Evolutionary conservation across 2,329 filamentous ascomycete species (phyloP), one percentile per base, ranked within the genome.

Genomic region (Cryphonectria japonica): DNA sequence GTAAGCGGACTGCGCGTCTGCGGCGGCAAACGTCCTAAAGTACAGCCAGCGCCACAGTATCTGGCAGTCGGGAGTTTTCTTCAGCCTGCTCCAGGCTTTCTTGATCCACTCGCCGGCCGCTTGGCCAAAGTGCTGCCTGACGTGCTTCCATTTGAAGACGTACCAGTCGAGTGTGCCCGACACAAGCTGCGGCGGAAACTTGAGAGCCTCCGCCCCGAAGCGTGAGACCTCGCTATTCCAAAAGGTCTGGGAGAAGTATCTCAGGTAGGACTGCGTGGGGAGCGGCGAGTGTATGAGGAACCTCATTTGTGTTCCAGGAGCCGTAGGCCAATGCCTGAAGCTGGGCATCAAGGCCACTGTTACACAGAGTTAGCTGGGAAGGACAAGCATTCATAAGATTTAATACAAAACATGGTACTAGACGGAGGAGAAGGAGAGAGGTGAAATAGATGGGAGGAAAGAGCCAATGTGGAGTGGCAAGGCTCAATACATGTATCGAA

Each of bases 21-120:
- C 59, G 11, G 70, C 57, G 16, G n/a, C 50, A 2, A 34, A 14
- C 8, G 57, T 59, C 57, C 60, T 19, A 41, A 63, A 34, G n/a
- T 29, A 39, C 22, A 71, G 70, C 70, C 70, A 71, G 14, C 26
- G 8, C 70, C 70, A 71, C 22, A 71, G 57, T 22, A 66, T 34
- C 26, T 16, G 43, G 34, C 69, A n/a, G 7, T 71, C 67, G 32
- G 2, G 32, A 46, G 9, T 62, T 57, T n/a, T 32, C 2, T 16
- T 14, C 29, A n/a, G 54, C 32, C 52, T 63, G 34, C 0, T 14
- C n/a, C 1, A 14, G 1, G 19, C 61, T 43, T 43, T 29, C 59
- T n/a, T 6, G 16, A 71, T 37, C 67, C 67, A 71, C 32, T 41
- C 22, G 19, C n/a, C 43, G 29, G 63, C 70, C 7, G 67, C 34